phyloP scores from a whole-genome alignment of 768 basidiomycete genomes.

The Kwoniella mangroviensis region DNA sequence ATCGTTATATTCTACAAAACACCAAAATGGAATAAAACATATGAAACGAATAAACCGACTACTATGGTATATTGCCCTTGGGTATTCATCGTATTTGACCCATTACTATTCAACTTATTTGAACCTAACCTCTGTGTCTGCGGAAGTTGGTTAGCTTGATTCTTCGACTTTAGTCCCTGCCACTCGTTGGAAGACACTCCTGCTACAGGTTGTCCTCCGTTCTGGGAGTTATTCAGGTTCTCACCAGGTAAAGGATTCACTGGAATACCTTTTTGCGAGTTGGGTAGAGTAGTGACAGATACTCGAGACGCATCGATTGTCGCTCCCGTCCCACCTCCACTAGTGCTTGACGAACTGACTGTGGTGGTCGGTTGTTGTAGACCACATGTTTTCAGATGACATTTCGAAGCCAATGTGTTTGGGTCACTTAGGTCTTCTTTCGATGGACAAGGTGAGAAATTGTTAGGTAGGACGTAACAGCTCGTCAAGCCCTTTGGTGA shows the following conservation, averaged over 20 bases:
- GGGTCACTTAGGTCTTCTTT: conserved; percentile 14
- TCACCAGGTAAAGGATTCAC: conserved; percentile 33
- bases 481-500: conserved; percentile 11
- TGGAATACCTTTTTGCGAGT: conserved; percentile 20
- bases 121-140: conserved; percentile 6
- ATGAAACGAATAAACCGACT: not conserved
- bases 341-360: not conserved
- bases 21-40: not conserved
- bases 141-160: not conserved
- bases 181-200: not conserved
- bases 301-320: conserved; percentile 11
- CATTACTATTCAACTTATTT: not conserved
- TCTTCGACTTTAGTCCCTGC: not conserved
- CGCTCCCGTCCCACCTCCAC: not conserved
- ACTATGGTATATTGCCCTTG: not conserved
- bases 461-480: conserved; percentile 29
- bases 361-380: not conserved
- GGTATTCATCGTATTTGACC: not conserved
- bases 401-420: conserved; percentile 17
- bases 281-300: not conserved
- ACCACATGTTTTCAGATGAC: conserved; percentile 24
- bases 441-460: conserved; percentile 24
- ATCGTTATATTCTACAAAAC: too few species aligned
- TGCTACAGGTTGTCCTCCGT: not conserved
- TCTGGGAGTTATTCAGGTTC: not conserved